Conservation (phyloP, 345 rosid genomes). For the Eucalyptus victrix region DNA sequence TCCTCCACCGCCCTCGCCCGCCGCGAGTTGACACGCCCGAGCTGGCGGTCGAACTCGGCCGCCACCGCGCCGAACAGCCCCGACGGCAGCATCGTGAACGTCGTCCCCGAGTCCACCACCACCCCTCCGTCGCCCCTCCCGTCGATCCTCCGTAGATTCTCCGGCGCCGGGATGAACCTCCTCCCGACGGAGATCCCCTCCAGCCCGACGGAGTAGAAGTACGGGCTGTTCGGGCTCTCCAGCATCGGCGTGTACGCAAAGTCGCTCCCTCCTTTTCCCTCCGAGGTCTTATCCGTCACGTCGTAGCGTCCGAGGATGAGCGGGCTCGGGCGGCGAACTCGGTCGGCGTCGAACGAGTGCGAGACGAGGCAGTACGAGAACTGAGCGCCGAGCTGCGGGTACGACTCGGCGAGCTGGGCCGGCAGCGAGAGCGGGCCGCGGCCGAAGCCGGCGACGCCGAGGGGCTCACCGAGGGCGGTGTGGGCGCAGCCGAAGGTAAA, state of each 20-base stretch:
- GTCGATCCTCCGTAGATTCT: conserved; percentile 37
- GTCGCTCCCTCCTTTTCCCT: neutral
- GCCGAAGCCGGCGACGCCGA: conserved; percentile 95
- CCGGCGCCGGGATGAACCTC: conserved; percentile 60
- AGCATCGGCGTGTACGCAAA: conserved; percentile 57
- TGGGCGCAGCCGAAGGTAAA: conserved; percentile 92
- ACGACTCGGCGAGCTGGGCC: conserved; percentile 47
- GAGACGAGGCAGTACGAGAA: conserved; percentile 90
- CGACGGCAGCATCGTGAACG: conserved; percentile 87
- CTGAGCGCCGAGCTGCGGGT: conserved; percentile 62
- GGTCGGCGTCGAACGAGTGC: conserved; percentile 72
- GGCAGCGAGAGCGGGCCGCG: conserved; percentile 81
- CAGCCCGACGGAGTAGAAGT: conserved; percentile 76
- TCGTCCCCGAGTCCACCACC: conserved; percentile 93
- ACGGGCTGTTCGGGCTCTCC: conserved; percentile 65
- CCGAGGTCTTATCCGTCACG: neutral
- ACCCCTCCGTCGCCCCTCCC: conserved; percentile 65
- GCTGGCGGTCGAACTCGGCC: conserved; percentile 48
- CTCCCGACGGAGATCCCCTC: conserved; percentile 72
- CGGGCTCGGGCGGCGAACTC: conserved; percentile 62
- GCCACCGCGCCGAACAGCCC: conserved; percentile 44
- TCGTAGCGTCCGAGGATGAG: conserved; percentile 62
- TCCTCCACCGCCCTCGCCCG: neutral
- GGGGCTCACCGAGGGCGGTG: conserved; percentile 74
- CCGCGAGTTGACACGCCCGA: conserved; percentile 52